Percentiles rank a stretch among this genome's conserved stretches.
Conservation (phyloP, 2,329 filamentous ascomycete genomes). For the Diaporthe capsici region DNA sequence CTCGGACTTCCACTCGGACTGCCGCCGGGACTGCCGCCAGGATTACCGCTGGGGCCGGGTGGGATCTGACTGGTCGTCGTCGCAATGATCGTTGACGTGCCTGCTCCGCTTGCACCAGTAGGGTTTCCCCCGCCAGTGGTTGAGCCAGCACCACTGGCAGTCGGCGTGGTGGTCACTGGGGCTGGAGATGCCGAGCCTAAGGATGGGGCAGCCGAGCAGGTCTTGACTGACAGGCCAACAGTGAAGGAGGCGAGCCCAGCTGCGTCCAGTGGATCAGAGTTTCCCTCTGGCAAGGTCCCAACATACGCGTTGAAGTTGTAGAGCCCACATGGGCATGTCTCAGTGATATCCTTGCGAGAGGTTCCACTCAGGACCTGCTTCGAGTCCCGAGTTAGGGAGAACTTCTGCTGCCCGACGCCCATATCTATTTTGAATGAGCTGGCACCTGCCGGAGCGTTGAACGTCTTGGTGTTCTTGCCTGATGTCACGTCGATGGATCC, state of each 20-base stretch:
- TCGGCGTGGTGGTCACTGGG: conserved; percentile 45
- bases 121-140: neutral
- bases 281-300: conserved; percentile 61
- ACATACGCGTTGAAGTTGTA: conserved; percentile 72
- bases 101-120: conserved; percentile 6
- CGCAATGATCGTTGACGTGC: neutral
- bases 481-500: conserved; percentile 62
- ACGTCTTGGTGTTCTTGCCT: conserved; percentile 57
- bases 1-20: neutral
- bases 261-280: conserved; percentile 53
- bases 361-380: conserved; percentile 60
- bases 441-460: conserved; percentile 62
- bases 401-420: conserved; percentile 62
- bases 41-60: neutral
- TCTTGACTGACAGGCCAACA: conserved; percentile 49
- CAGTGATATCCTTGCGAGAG: conserved; percentile 63
- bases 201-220: conserved; percentile 45
- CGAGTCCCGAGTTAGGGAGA: conserved; percentile 59
- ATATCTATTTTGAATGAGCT: conserved; percentile 61
- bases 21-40: conserved; percentile 41
- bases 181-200: conserved; percentile 39
- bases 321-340: conserved; percentile 64
- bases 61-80: neutral
- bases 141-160: conserved; percentile 33
- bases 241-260: conserved; percentile 51